phyloP scores from a whole-genome alignment of 2,329 filamentous ascomycete genomes.

The Cercospora sp. region DNA sequence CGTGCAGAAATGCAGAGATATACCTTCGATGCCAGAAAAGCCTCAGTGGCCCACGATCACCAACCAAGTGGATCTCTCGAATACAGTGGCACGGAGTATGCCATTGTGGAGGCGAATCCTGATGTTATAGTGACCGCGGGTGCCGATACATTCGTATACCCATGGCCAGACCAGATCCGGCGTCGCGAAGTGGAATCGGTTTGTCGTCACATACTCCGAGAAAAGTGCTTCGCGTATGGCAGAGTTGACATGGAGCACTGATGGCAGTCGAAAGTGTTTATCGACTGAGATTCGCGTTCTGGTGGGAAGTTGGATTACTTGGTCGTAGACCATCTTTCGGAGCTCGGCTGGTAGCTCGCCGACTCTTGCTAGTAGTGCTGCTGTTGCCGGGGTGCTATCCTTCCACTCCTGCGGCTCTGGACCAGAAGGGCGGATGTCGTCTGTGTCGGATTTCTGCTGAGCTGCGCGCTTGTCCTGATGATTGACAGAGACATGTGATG shows the following conservation, averaged over 20 bases:
- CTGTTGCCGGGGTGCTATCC: not conserved
- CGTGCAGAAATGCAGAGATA: not conserved
- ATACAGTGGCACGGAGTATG: not conserved
- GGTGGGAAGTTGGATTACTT: not conserved
- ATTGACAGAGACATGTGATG: not conserved
- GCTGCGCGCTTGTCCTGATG: not conserved
- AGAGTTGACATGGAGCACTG: not conserved
- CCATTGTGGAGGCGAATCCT: not conserved
- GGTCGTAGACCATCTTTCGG: not conserved
- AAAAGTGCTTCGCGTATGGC: not conserved
- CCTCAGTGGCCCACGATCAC: not conserved
- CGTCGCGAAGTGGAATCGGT: not conserved
- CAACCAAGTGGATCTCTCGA: not conserved
- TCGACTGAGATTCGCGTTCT: not conserved
- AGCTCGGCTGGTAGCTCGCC: not conserved
- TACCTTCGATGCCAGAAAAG: not conserved
- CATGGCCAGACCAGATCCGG: not conserved
- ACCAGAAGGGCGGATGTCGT: not conserved
- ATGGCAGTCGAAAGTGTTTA: not conserved
- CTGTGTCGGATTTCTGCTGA: not conserved
- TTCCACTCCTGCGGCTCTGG: not conserved
- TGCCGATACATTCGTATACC: not conserved
- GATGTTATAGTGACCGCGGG: not conserved
- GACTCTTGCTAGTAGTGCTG: not conserved
- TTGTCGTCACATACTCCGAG: not conserved